Conservation (phyloP, 257 asterid genomes). For the Forsythia suspensa region DNA sequence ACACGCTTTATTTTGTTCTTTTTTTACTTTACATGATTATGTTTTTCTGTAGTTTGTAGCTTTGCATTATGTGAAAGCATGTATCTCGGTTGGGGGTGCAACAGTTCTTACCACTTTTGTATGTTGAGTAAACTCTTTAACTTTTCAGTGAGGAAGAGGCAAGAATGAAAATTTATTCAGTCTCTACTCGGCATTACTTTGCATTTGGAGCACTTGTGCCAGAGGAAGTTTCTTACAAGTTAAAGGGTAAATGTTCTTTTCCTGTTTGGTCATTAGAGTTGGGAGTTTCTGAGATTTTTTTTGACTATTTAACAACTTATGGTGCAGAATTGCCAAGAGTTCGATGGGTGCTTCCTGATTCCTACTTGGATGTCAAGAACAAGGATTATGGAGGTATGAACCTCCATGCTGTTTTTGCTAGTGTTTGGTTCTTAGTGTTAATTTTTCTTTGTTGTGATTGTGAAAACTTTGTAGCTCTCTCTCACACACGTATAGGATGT, state of each 20-base stretch:
- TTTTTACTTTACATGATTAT: neutral
- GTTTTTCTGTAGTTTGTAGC: neutral
- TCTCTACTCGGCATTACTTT: slow-evolving; percentile 79
- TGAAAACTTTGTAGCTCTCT: neutral
- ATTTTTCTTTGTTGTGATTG: neutral
- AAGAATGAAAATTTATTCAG: slow-evolving; percentile 85
- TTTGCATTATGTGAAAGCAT: neutral
- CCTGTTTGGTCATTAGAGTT: neutral
- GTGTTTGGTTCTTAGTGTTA: neutral
- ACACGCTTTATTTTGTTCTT: neutral
- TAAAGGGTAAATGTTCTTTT: slow-evolving; percentile 50
- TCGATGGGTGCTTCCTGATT: slow-evolving; percentile 98
- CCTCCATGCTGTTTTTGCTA: neutral
- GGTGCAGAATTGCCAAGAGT: slow-evolving; percentile 72
- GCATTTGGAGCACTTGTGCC: slow-evolving; percentile 98
- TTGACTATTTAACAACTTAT: slow-evolving; percentile 12
- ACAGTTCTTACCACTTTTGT: neutral
- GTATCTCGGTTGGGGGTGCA: neutral
- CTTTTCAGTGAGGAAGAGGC: slow-evolving; percentile 84
- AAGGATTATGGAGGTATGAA: slow-evolving; percentile 91
- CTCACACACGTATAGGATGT: neutral
- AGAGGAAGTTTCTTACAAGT: slow-evolving; percentile 80
- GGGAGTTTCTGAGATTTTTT: neutral
- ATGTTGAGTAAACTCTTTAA: neutral
- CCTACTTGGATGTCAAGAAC: slow-evolving; percentile 84